A percentile compares a stretch with the other conserved stretches of the same genome.
phyloP scores from a whole-genome alignment of 2,329 filamentous ascomycete genomes.

The Orbilia brochopaga region DNA sequence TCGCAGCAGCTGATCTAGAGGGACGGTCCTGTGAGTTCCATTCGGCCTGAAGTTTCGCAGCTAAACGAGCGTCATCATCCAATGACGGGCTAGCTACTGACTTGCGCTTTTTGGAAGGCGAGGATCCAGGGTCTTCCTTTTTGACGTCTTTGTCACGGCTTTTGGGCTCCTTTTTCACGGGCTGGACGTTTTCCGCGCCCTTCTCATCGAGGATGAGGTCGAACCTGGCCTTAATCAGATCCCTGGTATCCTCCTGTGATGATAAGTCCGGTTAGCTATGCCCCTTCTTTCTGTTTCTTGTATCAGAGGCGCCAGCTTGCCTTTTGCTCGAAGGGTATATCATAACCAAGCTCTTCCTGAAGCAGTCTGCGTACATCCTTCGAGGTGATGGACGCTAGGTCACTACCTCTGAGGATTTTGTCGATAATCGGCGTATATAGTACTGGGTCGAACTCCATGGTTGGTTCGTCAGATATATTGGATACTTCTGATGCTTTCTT shows the following conservation, averaged over 20 bases:
- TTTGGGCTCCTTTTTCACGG: constrained; percentile 56
- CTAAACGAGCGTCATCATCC: constrained; percentile 84
- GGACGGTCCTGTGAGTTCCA: constrained; percentile 73
- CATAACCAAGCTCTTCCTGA: constrained; percentile 65
- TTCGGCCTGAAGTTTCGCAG: constrained; percentile 87
- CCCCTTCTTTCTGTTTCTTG: constrained; percentile 4
- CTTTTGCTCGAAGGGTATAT: constrained; percentile 66
- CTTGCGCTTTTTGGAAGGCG: constrained; percentile 59
- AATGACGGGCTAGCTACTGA: constrained; percentile 60
- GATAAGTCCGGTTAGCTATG: background rate
- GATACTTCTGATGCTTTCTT: constrained; percentile 12
- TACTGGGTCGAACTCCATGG: constrained; percentile 30
- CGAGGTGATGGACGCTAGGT: constrained; percentile 69
- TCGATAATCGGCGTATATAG: constrained; percentile 68
- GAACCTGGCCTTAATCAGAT: constrained; percentile 75
- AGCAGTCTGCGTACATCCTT: constrained; percentile 68
- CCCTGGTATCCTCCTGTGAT: constrained; percentile 70
- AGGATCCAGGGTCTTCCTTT: constrained; percentile 56
- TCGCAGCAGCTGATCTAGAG: constrained; percentile 63
- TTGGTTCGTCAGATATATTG: constrained; percentile 17
- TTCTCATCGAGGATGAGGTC: constrained; percentile 68
- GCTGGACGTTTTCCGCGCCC: constrained; percentile 57
- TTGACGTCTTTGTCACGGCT: constrained; percentile 56
- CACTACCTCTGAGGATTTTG: constrained; percentile 65
- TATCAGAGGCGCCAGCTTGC: constrained; percentile 56